Conservation (phyloP, 768 basidiomycete genomes). For the Amanita pallidorosea region DNA sequence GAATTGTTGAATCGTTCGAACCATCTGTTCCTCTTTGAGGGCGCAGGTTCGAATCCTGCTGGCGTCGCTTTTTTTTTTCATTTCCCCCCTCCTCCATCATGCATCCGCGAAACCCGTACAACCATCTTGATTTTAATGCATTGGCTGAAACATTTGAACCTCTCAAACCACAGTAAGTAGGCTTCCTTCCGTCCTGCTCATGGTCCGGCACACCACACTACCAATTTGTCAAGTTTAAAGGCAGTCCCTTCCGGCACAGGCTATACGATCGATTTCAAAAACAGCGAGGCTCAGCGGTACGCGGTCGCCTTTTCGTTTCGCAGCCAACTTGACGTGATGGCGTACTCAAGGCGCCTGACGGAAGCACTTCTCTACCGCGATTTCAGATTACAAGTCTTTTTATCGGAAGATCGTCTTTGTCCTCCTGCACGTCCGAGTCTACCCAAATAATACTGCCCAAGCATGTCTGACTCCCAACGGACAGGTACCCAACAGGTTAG, state of each 20-base stretch:
- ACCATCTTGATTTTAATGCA: conserved; percentile 40
- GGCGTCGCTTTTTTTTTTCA: conserved; percentile 28
- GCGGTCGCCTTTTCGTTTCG: not conserved
- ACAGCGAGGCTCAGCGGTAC: conserved; percentile 62
- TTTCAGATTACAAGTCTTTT: conserved; percentile 48
- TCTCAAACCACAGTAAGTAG: conserved; percentile 37
- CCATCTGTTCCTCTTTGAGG: conserved; percentile 58
- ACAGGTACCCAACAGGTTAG: conserved; percentile 66
- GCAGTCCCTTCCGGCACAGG: conserved; percentile 16
- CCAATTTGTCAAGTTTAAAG: conserved; percentile 10
- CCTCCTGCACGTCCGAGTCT: conserved; percentile 55
- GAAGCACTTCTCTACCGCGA: conserved; percentile 68
- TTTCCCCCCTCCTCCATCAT: conserved; percentile 11
- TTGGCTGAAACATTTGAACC: conserved; percentile 49
- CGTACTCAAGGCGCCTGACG: conserved; percentile 54
- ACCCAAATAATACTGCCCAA: not conserved
- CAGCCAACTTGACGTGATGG: not conserved
- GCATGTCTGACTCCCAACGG: not conserved
- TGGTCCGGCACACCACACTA: conserved; percentile 5
- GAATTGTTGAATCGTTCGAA: conserved; percentile 5
- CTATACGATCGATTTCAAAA: conserved; percentile 63
- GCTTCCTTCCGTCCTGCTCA: no score
- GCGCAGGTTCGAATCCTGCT: conserved; percentile 64
- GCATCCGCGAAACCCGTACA: conserved; percentile 33
- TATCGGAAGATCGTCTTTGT: conserved; percentile 71